Percentiles rank a stretch among this genome's conserved stretches.
phyloP scores from a whole-genome alignment of 2,329 filamentous ascomycete genomes.

The Pseudogymnoascus sp. region DNA sequence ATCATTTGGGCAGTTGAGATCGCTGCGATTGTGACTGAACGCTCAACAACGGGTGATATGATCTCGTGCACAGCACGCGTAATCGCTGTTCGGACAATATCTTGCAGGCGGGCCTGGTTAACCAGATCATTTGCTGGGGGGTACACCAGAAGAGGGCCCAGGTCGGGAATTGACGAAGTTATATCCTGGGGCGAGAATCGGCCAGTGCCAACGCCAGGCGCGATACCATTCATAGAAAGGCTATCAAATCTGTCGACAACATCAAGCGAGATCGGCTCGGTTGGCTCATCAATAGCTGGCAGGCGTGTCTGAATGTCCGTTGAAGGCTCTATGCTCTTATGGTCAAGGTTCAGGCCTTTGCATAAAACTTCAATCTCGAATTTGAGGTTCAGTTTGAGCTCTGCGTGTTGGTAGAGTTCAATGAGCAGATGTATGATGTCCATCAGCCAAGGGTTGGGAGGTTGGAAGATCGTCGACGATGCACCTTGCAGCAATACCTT shows the following conservation, averaged over 20 bases:
- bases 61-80: conserved; percentile 91
- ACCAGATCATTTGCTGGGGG: conserved; percentile 76
- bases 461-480: conserved; percentile 80
- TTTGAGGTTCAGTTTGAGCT: conserved; percentile 92
- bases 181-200: conserved; percentile 71
- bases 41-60: conserved; percentile 92
- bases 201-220: conserved; percentile 54
- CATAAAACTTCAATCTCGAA: conserved; percentile 98
- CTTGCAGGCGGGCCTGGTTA: conserved; percentile 57
- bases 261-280: conserved; percentile 51
- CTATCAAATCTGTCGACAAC: conserved; percentile 76
- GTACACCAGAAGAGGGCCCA: conserved; percentile 70
- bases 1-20: conserved; percentile 95
- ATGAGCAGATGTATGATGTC: conserved; percentile 87
- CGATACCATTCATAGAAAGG: conserved; percentile 68
- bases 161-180: conserved; percentile 73
- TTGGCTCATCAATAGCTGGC: conserved; percentile 53
- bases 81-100: conserved; percentile 79
- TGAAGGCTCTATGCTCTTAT: conserved; percentile 84
- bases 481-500: conserved; percentile 84
- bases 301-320: conserved; percentile 75
- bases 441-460: conserved; percentile 96
- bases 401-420: conserved; percentile 87
- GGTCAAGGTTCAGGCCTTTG: conserved; percentile 84
- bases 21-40: conserved; percentile 94